Conservation (phyloP, 164 flowering plant species). For the Macadamia integrifolia region DNA sequence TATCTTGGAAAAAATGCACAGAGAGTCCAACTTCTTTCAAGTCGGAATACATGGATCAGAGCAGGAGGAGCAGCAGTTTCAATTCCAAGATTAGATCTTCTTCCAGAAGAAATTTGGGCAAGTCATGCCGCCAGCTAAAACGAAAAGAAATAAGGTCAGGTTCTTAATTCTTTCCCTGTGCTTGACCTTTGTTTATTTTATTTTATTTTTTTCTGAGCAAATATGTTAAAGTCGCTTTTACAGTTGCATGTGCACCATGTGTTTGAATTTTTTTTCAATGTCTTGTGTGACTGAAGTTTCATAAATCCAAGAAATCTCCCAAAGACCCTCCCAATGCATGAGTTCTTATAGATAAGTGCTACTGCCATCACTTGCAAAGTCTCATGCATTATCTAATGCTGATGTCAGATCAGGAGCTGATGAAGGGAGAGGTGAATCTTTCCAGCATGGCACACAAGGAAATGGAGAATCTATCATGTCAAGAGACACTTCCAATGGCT, state of each 20-base stretch:
- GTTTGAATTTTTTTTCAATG: too few relatives aligned
- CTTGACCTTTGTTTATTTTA: background rate
- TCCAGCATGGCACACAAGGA: conserved; percentile 21
- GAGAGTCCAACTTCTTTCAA: conserved; percentile 29
- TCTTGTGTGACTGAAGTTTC: too few relatives aligned
- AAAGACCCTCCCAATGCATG: too few relatives aligned
- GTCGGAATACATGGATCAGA: conserved; percentile 31
- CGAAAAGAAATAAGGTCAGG: conserved; percentile 47
- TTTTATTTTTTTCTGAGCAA: background rate
- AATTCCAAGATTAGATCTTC: conserved; percentile 33
- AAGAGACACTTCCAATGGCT: conserved; percentile 12
- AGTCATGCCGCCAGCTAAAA: conserved; percentile 77
- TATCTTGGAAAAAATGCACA: conserved; percentile 75
- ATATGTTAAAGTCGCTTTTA: background rate
- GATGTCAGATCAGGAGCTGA: conserved; percentile 32
- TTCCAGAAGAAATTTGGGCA: conserved; percentile 45
- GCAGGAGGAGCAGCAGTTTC: conserved; percentile 35
- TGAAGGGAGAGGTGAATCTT: conserved; percentile 20
- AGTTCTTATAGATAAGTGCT: background rate
- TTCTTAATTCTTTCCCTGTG: too few relatives aligned
- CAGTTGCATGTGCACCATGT: background rate
- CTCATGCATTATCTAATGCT: conserved; percentile 1
- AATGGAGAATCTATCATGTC: conserved; percentile 13
- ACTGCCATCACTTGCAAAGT: background rate
- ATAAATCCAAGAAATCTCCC: too few relatives aligned